phyloP scores from a whole-genome alignment of 2,329 filamentous ascomycete species.

The Penicillium olsonii region DNA sequence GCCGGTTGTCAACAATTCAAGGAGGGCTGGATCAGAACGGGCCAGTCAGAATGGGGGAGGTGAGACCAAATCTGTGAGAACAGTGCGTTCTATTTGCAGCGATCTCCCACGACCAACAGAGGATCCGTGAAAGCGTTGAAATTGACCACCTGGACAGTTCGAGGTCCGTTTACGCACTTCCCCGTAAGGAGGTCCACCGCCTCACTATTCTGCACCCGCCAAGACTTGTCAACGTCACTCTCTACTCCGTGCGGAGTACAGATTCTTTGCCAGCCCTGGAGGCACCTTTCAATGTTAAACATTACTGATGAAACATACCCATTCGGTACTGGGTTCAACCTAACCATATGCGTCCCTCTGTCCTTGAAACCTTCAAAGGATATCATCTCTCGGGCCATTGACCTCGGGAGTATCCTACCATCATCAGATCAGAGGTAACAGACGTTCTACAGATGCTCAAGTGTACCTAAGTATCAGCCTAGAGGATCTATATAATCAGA shows the following conservation, averaged over 20 bases:
- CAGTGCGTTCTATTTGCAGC: background rate
- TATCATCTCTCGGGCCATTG: too few relatives aligned
- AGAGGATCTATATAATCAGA: too few relatives aligned
- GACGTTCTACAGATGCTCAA: too few relatives aligned
- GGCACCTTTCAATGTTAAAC: too few relatives aligned
- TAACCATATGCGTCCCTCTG: too few relatives aligned
- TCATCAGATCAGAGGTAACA: too few relatives aligned
- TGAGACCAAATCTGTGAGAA: background rate
- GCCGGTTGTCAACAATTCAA: conserved; percentile 15
- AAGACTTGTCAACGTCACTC: background rate
- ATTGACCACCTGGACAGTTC: background rate
- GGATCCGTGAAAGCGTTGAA: conserved; percentile 18
- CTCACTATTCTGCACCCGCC: background rate
- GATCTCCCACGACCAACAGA: background rate
- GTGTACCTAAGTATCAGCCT: too few relatives aligned
- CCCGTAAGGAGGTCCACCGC: background rate
- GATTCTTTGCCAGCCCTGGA: too few relatives aligned
- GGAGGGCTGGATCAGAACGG: conserved; percentile 2
- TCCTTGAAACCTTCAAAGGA: too few relatives aligned
- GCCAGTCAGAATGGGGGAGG: background rate
- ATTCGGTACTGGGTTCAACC: too few relatives aligned
- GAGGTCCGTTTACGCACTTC: conserved; percentile 16
- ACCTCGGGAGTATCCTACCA: too few relatives aligned
- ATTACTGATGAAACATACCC: too few relatives aligned
- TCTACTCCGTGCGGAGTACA: background rate